Evolutionary conservation across 805 yeast genomes (phyloP).

Genomic region (Wickerhamiella bombiphila): DNA sequence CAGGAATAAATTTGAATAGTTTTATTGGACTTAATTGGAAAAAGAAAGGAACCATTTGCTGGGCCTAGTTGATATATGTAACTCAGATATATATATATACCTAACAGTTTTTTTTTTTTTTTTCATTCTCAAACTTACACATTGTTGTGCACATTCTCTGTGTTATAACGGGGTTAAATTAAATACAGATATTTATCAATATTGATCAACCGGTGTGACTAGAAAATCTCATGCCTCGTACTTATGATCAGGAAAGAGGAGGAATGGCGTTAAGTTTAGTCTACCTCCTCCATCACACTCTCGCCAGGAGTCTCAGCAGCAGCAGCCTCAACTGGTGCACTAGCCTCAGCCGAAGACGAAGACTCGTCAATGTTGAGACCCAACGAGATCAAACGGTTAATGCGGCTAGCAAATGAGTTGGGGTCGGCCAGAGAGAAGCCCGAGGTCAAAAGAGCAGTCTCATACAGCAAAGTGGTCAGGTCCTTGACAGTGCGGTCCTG

Average conservation of each 20-base stretch:
- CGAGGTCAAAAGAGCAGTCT: constrained; percentile 95
- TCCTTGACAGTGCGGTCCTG: constrained; percentile 98
- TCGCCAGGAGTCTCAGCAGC: constrained; percentile 53
- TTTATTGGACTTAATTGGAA: too few relatives aligned
- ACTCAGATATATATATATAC: too few relatives aligned
- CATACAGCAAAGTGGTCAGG: constrained; percentile 88
- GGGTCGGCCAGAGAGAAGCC: constrained; percentile 99
- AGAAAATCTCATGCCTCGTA: too few relatives aligned
- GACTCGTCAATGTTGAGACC: constrained; percentile 87
- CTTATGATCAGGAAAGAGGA: not conserved
- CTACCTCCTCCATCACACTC: constrained; percentile 99
- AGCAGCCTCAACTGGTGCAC: constrained; percentile 33
- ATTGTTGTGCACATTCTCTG: too few relatives aligned
- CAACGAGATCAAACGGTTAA: constrained; percentile 92
- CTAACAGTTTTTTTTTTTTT: too few relatives aligned
- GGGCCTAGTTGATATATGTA: too few relatives aligned
- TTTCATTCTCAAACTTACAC: too few relatives aligned
- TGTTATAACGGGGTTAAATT: too few relatives aligned
- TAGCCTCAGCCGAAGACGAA: constrained; percentile 26
- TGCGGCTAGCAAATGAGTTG: constrained; percentile 90
- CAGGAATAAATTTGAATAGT: too few relatives aligned
- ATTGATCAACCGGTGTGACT: too few relatives aligned
- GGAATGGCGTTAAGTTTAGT: constrained; percentile 32
- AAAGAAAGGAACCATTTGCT: too few relatives aligned
- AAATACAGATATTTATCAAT: too few relatives aligned